These are phyloP conservation scores for Globisporangium cystogenes DNA, from an alignment of 352 stramenopile species.

Conservation along the genomic window DNA sequence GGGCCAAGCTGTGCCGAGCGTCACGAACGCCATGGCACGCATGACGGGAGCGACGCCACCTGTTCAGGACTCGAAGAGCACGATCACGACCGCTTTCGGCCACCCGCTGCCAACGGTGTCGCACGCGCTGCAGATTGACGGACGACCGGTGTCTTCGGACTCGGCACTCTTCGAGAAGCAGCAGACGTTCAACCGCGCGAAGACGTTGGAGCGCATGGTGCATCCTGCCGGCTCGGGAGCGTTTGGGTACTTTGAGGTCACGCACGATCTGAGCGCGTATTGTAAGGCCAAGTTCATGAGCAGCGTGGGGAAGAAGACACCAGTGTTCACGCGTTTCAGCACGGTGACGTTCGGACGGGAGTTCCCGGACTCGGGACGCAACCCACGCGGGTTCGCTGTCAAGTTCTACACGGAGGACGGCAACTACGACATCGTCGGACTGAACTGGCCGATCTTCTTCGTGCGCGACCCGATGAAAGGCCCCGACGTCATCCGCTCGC, in stretches of 20 bases:
- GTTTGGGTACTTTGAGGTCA: conserved; percentile 91
- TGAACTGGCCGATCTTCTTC: conserved; percentile 94
- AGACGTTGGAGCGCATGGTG: conserved; percentile 90
- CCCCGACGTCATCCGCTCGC: conserved; percentile 91
- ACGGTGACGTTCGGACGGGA: conserved; percentile 80
- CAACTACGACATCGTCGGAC: conserved; percentile 92
- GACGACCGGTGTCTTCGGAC: conserved; percentile 40
- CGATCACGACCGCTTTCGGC: conserved; percentile 24
- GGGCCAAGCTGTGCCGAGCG: conserved; percentile 3
- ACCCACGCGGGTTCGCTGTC: conserved; percentile 88
- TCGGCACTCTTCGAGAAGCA: conserved; percentile 86
- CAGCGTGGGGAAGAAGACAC: conserved; percentile 75
- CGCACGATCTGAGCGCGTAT: conserved; percentile 39
- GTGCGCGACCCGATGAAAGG: conserved; percentile 91
- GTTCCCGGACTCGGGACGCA: conserved; percentile 75
- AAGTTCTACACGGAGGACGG: conserved; percentile 94
- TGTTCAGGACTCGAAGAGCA: conserved; percentile 17
- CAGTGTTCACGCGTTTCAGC: conserved; percentile 72
- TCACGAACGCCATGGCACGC: conserved; percentile 12
- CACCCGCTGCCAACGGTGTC: conserved; percentile 24
- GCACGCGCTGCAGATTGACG: conserved; percentile 25
- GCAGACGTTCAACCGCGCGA: conserved; percentile 88
- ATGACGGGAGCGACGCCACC: conserved; percentile 18
- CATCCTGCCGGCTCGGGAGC: conserved; percentile 87
- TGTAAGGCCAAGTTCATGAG: conserved; percentile 84